Evolutionary conservation across 1,139 yeast genomes (phyloP), one percentile per base, ranked within the genome.

Genomic region (Nakaseomyces delphensis): DNA sequence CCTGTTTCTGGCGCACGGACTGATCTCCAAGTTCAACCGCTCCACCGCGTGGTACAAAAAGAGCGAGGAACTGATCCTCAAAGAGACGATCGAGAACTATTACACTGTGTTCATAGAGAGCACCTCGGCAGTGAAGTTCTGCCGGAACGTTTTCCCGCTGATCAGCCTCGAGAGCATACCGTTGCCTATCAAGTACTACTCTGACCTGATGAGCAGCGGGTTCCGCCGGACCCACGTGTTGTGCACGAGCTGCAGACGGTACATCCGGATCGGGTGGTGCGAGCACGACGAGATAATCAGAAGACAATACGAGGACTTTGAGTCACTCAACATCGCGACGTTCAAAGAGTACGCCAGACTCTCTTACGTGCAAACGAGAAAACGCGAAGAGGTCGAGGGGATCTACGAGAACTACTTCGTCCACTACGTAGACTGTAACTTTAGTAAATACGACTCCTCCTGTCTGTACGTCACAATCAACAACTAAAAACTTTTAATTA

Each of bases 1-100:
- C 41, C 29, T 53, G 21, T 50, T 52, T 33, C 39, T 40, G 8
- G 53, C 54, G 1, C 57, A 53, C 36, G 57, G 57, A 1, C 46
- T 53, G 8, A 41, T 48, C 29, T 46, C 55, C 8, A 31, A 39
- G 32, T 19, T 43, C 3, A 16, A 32, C 13, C 9, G 19, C 2
- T 9, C 36, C 6, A 32, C 36, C 5, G 4, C 4, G 5, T 32
- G 36, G 36, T 32, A 32, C 15, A 9, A 32, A 18, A 10, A 18
- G 23, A 6, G 21, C 23, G 23, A 21, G 20, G 8, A 28, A 11
- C 11, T 18, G 32, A 11, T 11, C 4, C 8, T 38, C 25, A 15
- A 38, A 23, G 15, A 29, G 9, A 35, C 19, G 11, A 11, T 43
- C 3, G 36, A 40, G 3, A 41, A 38, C 18, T 43, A 41, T 20